Evolutionary conservation across 306 rosid species (phyloP).

Genomic region (Citrullus colocynthis): DNA sequence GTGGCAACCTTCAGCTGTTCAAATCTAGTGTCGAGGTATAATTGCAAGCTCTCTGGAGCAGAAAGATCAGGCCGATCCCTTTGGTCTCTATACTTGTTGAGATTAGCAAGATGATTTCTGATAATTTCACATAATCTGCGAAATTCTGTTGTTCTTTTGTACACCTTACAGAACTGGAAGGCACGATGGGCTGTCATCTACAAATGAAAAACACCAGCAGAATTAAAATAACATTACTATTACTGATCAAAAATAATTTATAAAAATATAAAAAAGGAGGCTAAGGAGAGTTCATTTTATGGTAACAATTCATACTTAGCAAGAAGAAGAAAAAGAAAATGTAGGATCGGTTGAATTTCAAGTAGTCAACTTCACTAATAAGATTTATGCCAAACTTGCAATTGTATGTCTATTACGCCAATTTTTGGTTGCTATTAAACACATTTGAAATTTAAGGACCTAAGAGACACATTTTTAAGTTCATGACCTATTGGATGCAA

Average conservation of each 20-base stretch:
- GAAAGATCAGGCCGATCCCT: constrained; percentile 86
- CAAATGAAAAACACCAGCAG: constrained; percentile 8
- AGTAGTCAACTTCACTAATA: no score
- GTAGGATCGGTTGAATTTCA: no score
- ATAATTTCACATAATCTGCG: constrained; percentile 91
- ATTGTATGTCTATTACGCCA: no score
- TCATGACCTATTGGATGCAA: neutral
- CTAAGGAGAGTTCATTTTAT: no score
- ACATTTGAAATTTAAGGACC: no score
- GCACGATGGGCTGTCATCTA: constrained; percentile 99
- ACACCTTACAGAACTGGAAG: constrained; percentile 96
- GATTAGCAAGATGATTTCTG: constrained; percentile 77
- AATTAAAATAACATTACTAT: neutral
- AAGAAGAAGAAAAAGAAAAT: no score
- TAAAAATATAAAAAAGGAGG: no score
- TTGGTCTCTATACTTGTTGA: constrained; percentile 88
- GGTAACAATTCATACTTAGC: no score
- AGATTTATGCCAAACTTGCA: no score
- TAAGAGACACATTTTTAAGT: neutral
- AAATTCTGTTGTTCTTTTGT: constrained; percentile 86
- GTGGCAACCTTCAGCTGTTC: constrained; percentile 97
- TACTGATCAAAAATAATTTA: no score
- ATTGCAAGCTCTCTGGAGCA: constrained; percentile 84
- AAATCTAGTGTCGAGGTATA: constrained; percentile 87
- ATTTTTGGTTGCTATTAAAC: no score